Percentiles rank a stretch among this genome's conserved stretches.
These are phyloP conservation scores for Moesziomyces parantarcticus DNA, from an alignment of 1,284 basidiomycete genomes.

Conservation along the genomic window DNA sequence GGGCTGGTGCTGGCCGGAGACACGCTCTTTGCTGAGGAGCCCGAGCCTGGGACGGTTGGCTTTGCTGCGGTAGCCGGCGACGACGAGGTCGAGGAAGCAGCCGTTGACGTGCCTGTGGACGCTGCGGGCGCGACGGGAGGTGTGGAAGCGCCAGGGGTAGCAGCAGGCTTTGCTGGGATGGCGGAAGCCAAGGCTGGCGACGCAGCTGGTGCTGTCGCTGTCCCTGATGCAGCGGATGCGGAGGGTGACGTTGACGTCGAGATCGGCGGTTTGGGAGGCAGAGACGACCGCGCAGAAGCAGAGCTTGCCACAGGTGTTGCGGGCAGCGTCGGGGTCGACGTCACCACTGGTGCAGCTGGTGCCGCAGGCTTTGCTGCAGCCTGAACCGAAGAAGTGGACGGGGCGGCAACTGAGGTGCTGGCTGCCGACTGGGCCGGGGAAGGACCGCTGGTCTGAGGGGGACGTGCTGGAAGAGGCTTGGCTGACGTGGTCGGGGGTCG, in stretches of 20 bases:
- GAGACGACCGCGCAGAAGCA: conserved; percentile 7
- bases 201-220: conserved; percentile 2
- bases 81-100: not conserved
- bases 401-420: not conserved
- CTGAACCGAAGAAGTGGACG: conserved; percentile 2
- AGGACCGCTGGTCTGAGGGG: conserved; percentile 7
- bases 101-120: not conserved
- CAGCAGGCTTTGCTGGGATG: not conserved
- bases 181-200: conserved; percentile 1
- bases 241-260: conserved; percentile 3
- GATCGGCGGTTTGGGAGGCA: conserved; percentile 11
- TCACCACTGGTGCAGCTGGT: conserved; percentile 3
- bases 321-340: conserved; percentile 30
- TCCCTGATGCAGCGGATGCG: not conserved
- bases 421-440: not conserved
- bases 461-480: conserved; percentile 13
- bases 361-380: conserved; percentile 4
- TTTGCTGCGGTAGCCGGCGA: conserved; percentile 3
- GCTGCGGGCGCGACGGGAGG: not conserved
- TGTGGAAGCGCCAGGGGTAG: not conserved
- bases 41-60: conserved; percentile 1
- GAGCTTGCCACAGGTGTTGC: conserved; percentile 23
- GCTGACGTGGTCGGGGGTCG: conserved; percentile 13
- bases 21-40: conserved; percentile 4
- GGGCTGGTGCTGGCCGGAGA: conserved; percentile 1